Evolutionary conservation across 352 stramenopile genomes (phyloP), one percentile per base, ranked within the genome.

Genomic region (Globisporangium mamillatum): DNA sequence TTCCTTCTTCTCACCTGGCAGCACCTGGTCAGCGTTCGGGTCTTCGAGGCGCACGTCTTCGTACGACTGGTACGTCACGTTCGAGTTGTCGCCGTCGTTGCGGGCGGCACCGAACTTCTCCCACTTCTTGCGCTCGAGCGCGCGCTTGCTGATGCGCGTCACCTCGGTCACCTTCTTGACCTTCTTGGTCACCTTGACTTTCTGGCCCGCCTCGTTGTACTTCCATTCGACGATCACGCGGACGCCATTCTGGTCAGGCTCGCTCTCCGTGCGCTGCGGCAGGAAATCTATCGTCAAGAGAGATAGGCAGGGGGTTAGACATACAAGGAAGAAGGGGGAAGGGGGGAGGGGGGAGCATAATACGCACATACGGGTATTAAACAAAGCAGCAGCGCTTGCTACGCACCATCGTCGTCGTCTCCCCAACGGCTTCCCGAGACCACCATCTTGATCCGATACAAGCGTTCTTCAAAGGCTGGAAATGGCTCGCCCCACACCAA

Each of bases 101-200:
- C 89, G 62, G 27, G 86, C 89, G 27, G 82, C 87, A 38, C 89
- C 89, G 63, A 97, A 97, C 71, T 96, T 96, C 46, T 60, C 67
- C 89, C 88, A 96, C 62, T 87, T 79, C 86, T 89, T 88, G 66
- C 89, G 89, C 69, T 95, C 89, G 14, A 95, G 73, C 27, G 81
- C 82, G 29, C 82, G 81, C 83, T 96, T 96, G 79, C 87, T 95
- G 48, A 95, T 71, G 60, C 82, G 86, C 68, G 77, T 88, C n/a
- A 92, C 80, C 60, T 93, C 83, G 2, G 86, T 91, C 29, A 96
- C 81, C 70, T 92, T 95, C 77, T 96, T 92, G 16, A 96, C 80
- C 66, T 93, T 93, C 76, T 94, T 97, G 56, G 88, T 97, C n/a
- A 97, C 74, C 71, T 96, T 95, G 27, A 97, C 89, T 75, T 94